phyloP scores from a whole-genome alignment of 2,329 filamentous ascomycete genomes.

The Penicillium brasilianum region DNA sequence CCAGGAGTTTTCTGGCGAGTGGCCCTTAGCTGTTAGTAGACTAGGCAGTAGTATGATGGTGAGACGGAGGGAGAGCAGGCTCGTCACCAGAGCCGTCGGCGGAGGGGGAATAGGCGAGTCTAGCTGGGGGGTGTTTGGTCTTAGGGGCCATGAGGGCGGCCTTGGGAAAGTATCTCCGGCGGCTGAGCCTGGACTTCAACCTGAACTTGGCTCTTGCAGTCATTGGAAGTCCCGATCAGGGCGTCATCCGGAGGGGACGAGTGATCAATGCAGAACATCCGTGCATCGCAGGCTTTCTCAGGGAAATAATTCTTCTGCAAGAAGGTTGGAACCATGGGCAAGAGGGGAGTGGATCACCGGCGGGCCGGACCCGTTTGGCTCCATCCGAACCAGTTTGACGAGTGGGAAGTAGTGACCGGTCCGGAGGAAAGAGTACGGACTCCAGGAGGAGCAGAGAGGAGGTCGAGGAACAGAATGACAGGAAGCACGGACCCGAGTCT shows the following conservation, averaged over 20 bases:
- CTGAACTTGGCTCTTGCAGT: background rate
- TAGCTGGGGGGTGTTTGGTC: background rate
- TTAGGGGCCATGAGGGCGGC: background rate
- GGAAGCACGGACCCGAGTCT: constrained; percentile 11
- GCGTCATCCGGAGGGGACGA: constrained; percentile 28
- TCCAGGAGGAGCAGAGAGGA: too few relatives aligned
- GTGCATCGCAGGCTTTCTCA: constrained; percentile 18
- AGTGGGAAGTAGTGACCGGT: background rate
- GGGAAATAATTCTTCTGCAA: constrained; percentile 1
- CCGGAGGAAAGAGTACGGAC: background rate
- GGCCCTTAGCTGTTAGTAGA: background rate
- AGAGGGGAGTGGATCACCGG: constrained; percentile 22
- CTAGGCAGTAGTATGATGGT: background rate
- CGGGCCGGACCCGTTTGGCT: constrained; percentile 30
- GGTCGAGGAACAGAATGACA: background rate
- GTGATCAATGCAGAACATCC: constrained; percentile 30
- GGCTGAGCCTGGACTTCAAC: background rate
- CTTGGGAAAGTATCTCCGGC: background rate
- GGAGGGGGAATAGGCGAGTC: background rate
- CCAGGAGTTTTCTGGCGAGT: background rate
- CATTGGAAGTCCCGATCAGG: background rate
- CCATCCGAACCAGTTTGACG: constrained; percentile 1
- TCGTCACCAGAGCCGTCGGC: background rate
- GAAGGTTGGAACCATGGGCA: constrained; percentile 16
- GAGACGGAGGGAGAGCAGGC: background rate